Percentiles rank a stretch among this genome's conserved stretches.
phyloP scores from a whole-genome alignment of 768 basidiomycete genomes.

The Mycena olivaceomarginata region DNA sequence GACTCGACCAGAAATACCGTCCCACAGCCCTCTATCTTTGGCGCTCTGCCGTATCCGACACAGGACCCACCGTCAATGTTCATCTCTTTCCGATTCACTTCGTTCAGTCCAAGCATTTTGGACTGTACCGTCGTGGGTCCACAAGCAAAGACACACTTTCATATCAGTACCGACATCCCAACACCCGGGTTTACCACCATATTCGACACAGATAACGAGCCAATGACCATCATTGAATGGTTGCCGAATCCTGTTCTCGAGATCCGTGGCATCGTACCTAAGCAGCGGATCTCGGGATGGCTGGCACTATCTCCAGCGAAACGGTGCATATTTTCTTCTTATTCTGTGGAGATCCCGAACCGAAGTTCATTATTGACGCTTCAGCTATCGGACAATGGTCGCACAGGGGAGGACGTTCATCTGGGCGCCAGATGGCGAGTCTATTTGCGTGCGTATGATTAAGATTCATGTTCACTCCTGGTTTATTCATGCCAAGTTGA shows the following conservation, averaged over 20 bases:
- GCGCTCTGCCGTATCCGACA: constrained; percentile 6
- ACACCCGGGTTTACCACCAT: constrained; percentile 5
- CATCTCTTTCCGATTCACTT: constrained; percentile 9
- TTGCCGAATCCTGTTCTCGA: background rate
- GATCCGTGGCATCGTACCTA: background rate
- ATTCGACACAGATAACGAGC: background rate
- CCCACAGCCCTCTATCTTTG: background rate
- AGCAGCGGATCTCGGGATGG: background rate
- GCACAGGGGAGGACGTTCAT: constrained; percentile 1
- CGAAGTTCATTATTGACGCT: background rate
- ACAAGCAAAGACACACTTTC: background rate
- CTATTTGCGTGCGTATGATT: background rate
- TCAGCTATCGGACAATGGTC: constrained; percentile 3
- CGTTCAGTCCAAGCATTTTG: constrained; percentile 5
- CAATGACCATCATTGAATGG: constrained; percentile 4
- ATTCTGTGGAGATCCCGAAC: background rate
- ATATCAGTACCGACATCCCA: background rate
- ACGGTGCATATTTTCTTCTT: background rate
- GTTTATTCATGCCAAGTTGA: background rate
- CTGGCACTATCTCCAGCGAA: background rate
- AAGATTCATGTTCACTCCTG: background rate
- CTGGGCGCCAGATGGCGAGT: constrained; percentile 16
- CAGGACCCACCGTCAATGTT: background rate
- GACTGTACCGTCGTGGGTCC: constrained; percentile 5
- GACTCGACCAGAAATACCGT: background rate